A percentile compares a stretch with the other conserved stretches of the same genome.
These are phyloP conservation scores for Pyronema omphalodes DNA, from an alignment of 495 filamentous ascomycete genomes.

Conservation along the genomic window DNA sequence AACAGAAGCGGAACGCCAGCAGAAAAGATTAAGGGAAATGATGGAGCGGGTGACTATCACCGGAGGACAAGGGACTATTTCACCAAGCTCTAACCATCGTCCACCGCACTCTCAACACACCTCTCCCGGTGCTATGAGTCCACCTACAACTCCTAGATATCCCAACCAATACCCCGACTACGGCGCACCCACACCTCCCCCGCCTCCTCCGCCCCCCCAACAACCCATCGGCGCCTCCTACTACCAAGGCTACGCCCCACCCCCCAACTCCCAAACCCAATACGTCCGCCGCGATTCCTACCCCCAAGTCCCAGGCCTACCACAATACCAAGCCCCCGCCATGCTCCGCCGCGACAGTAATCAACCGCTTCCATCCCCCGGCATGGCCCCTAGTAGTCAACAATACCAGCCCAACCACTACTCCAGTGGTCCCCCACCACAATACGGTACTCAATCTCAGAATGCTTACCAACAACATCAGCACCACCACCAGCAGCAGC, in stretches of 20 bases:
- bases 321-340: slow-evolving; percentile 5
- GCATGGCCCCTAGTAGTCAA: slow-evolving; percentile 19
- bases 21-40: slow-evolving; percentile 64
- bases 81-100: not conserved
- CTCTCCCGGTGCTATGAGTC: slow-evolving; percentile 28
- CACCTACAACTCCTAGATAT: slow-evolving; percentile 29
- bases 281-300: slow-evolving; percentile 17
- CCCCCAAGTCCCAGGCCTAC: slow-evolving; percentile 12
- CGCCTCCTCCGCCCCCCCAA: slow-evolving; percentile 20
- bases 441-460: slow-evolving; percentile 16
- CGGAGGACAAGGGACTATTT: slow-evolving; percentile 6
- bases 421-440: slow-evolving; percentile 12
- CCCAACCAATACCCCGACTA: slow-evolving; percentile 24
- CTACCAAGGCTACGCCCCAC: slow-evolving; percentile 24
- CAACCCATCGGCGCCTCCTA: slow-evolving; percentile 22
- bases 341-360: slow-evolving; percentile 28
- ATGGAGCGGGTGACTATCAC: slow-evolving; percentile 94
- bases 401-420: slow-evolving; percentile 26
- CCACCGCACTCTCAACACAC: not conserved
- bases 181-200: slow-evolving; percentile 20
- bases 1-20: slow-evolving; percentile 65
- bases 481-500: too few species aligned
- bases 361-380: slow-evolving; percentile 33
- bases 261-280: slow-evolving; percentile 7
- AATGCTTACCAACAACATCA: not conserved